A percentile compares a stretch with the other conserved stretches of the same genome.
Evolutionary conservation across 352 stramenopile species (phyloP).

Genomic region (Albugo laibachii): DNA sequence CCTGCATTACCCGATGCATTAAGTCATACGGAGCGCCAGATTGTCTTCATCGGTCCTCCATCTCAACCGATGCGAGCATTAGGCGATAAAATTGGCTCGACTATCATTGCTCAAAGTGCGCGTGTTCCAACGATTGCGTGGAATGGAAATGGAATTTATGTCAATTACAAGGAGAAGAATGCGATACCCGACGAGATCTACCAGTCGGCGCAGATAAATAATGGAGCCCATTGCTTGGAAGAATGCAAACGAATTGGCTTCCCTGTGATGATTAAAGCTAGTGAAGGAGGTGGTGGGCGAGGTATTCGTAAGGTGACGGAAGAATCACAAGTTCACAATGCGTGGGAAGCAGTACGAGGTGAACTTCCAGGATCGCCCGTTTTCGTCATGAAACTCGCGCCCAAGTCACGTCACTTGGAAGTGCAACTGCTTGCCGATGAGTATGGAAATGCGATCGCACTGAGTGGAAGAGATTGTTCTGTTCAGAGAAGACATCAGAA

Average conservation of each 20-base stretch:
- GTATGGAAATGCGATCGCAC: constrained; percentile 95
- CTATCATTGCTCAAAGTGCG: constrained; percentile 98
- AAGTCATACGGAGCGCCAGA: constrained; percentile 74
- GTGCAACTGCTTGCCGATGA: constrained; percentile 98
- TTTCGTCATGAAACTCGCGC: constrained; percentile 99
- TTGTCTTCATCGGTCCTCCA: constrained; percentile 97
- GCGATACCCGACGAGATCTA: constrained; percentile 90
- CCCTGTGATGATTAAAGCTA: constrained; percentile 99
- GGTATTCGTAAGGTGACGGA: constrained; percentile 93
- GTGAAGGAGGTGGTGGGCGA: constrained; percentile 97
- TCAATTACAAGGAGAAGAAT: constrained; percentile 76
- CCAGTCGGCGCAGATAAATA: constrained; percentile 83
- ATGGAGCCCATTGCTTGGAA: constrained; percentile 83
- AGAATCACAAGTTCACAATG: constrained; percentile 80
- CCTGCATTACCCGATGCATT: constrained; percentile 91
- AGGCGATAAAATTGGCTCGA: constrained; percentile 99
- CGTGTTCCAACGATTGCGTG: constrained; percentile 97
- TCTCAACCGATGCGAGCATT: constrained; percentile 96
- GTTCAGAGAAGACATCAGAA: constrained; percentile 99
- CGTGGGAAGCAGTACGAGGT: constrained; percentile 93
- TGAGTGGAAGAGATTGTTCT: constrained; percentile 98
- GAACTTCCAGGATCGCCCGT: constrained; percentile 98
- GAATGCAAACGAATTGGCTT: constrained; percentile 92
- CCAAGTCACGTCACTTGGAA: constrained; percentile 95
- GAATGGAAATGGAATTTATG: constrained; percentile 92